Base-by-base conservation (phyloP, 164 flowering plant species). In the Saururus chinensis region DNA sequence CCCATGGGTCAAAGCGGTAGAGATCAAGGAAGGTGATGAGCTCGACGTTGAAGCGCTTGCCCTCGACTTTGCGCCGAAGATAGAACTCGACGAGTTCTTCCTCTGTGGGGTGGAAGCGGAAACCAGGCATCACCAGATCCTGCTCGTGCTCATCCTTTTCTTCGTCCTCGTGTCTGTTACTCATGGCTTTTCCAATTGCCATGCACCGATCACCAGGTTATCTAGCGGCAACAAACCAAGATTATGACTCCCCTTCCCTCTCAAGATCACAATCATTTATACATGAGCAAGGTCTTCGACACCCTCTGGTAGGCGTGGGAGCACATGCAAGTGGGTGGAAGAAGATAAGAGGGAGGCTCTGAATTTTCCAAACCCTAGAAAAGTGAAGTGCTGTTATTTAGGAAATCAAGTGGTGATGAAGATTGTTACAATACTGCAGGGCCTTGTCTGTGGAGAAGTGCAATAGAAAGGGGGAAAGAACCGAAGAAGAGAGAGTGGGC, bases 1-100 rank as follows among this genome's bases (percentile, higher is more conserved):
- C 98, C 98, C 98, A 93, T 40, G 98, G 98, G 78, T 93, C 98
- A 53, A 84, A 85, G 71, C 90, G 89, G 71, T 90, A 93, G 64
- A 93, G 95, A 76, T 93, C 97, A 40, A 93, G 82, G 60, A 81
- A 86, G 74, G 96, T 84, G 37, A 92, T 92, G 74, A 92, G 96
- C 40, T 92, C 97, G 10, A 89, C 96, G 60, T 84, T 87, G 80
- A 89, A 89, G 24, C 85, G 76, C 67, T 88, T 89, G 68, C 98
- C 98, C 78, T 89, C 97, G 4, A 92, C 96, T 82, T 89, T 92
- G 60, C 97, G 92, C 60, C 97, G 93, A 66, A 92, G 95, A 80
- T 92, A 89, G 82, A 89, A 92, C 63, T 89, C 97, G 0, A 92
- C 82, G 12, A 92, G 89, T 62, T 92, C 98, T 79, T 92, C 98